Conservation (phyloP, 352 stramenopile species). For the Phytophthora macrochlamydospora region DNA sequence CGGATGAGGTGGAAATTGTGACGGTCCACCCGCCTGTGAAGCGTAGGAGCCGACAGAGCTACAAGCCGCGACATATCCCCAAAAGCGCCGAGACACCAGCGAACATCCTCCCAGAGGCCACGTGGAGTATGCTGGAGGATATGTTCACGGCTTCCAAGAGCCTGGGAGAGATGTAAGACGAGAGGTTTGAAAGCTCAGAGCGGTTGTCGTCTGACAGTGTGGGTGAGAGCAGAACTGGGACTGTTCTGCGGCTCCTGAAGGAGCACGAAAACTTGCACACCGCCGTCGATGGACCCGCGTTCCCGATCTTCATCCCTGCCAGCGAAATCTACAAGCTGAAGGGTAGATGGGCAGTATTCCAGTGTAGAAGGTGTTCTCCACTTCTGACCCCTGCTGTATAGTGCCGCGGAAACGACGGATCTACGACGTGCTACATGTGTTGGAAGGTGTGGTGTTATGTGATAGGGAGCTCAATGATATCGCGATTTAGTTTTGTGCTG, state of each 20-base stretch:
- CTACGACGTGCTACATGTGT: constrained; percentile 79
- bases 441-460: constrained; percentile 60
- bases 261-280: constrained; percentile 54
- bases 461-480: background rate
- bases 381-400: constrained; percentile 21
- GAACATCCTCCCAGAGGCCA: constrained; percentile 25
- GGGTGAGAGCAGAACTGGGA: constrained; percentile 39
- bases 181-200: background rate
- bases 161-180: constrained; percentile 55
- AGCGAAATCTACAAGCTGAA: constrained; percentile 76
- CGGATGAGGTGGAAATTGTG: constrained; percentile 13
- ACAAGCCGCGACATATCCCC: background rate
- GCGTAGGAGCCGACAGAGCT: constrained; percentile 27
- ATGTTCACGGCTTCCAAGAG: constrained; percentile 46
- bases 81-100: background rate
- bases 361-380: constrained; percentile 3
- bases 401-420: constrained; percentile 72
- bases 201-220: background rate
- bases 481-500: background rate
- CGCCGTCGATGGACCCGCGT: constrained; percentile 14
- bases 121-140: constrained; percentile 44
- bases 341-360: constrained; percentile 26
- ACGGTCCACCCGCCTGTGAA: constrained; percentile 21
- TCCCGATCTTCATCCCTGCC: constrained; percentile 55
- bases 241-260: constrained; percentile 66